These are phyloP conservation scores for Lentinula sp. DNA, from an alignment of 768 basidiomycete species.

Conservation along the genomic window DNA sequence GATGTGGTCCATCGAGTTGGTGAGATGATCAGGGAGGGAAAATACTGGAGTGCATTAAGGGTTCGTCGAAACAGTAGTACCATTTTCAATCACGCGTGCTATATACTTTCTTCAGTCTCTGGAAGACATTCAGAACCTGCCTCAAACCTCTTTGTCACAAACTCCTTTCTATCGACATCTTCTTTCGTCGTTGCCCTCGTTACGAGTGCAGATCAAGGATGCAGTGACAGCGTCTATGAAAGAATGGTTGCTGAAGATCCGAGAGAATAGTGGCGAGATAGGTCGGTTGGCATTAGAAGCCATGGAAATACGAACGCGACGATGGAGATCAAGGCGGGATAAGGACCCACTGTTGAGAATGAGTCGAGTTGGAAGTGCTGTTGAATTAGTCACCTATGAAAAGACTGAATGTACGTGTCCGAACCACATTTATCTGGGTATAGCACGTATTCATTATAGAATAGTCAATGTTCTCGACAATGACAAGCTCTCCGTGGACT, in stretches of 20 bases:
- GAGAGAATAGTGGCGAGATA: slow-evolving; percentile 81
- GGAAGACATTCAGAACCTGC: slow-evolving; percentile 91
- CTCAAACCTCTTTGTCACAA: slow-evolving; percentile 81
- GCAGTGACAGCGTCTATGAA: slow-evolving; percentile 94
- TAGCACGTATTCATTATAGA: slow-evolving; percentile 8
- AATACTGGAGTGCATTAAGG: slow-evolving; percentile 95
- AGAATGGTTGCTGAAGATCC: slow-evolving; percentile 93
- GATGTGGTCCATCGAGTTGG: slow-evolving; percentile 91
- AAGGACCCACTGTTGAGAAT: slow-evolving; percentile 73
- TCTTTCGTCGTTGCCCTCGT: slow-evolving; percentile 84
- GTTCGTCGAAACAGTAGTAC: slow-evolving; percentile 44
- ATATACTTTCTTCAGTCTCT: slow-evolving; percentile 58
- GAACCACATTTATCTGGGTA: background rate
- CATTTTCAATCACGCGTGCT: slow-evolving; percentile 22
- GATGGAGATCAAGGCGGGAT: slow-evolving; percentile 81
- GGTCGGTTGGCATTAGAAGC: slow-evolving; percentile 84
- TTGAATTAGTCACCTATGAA: slow-evolving; percentile 89
- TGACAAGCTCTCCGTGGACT: slow-evolving; percentile 83
- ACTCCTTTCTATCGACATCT: slow-evolving; percentile 93
- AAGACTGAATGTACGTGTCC: slow-evolving; percentile 83
- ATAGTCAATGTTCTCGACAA: slow-evolving; percentile 90
- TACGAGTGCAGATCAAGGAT: slow-evolving; percentile 84
- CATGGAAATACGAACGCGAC: slow-evolving; percentile 77
- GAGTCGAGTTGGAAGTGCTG: slow-evolving; percentile 83
- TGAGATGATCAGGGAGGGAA: slow-evolving; percentile 88